Conservation (phyloP, 139 green algal species). For the Chlamydomonas eustigma region DNA sequence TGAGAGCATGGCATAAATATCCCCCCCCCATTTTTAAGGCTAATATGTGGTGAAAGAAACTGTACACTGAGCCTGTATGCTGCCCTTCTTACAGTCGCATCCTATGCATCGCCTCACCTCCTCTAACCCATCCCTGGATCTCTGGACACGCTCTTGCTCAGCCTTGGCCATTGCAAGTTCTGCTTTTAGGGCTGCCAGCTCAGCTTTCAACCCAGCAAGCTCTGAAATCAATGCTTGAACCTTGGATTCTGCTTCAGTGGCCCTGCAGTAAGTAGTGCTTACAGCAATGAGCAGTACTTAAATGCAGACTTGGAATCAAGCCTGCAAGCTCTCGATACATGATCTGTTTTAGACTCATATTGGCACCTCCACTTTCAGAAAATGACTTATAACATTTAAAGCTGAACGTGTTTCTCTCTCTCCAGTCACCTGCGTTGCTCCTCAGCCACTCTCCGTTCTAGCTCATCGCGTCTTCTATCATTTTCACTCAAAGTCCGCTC, state of each 20-base stretch:
- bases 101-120: background rate
- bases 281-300: no score
- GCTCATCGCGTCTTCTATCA: background rate
- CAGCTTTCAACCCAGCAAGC: slow-evolving; percentile 5
- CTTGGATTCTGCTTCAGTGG: background rate
- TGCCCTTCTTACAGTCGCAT: background rate
- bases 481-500: background rate
- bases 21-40: no score
- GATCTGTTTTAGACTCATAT: no score
- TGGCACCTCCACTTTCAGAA: no score
- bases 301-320: no score
- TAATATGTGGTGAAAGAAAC: no score
- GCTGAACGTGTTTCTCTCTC: no score
- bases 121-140: background rate
- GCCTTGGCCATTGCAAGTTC: background rate
- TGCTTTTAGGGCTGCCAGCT: slow-evolving; percentile 16
- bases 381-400: no score
- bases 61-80: no score
- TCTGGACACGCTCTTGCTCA: background rate
- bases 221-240: background rate
- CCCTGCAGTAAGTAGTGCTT: no score
- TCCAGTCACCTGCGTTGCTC: background rate
- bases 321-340: no score
- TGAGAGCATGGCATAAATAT: no score
- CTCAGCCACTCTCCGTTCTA: background rate